Evolutionary conservation across 2,329 filamentous ascomycete genomes (phyloP).

Genomic region (Aphanocladium album): DNA sequence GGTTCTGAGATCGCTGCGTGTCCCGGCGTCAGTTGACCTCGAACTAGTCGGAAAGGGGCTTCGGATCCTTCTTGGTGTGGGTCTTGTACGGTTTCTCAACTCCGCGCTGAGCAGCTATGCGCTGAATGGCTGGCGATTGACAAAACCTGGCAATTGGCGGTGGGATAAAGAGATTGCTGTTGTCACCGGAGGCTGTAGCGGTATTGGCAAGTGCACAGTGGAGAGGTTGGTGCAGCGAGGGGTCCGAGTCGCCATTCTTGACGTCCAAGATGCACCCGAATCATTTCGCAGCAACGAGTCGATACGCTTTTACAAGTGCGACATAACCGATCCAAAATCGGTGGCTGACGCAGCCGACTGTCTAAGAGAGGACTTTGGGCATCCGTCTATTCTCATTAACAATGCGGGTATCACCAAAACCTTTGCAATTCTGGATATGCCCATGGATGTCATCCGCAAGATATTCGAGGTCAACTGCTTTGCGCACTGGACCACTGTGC

Average conservation of each 20-base stretch:
- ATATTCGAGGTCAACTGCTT: conserved; percentile 67
- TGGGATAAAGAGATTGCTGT: conserved; percentile 38
- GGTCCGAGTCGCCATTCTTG: conserved; percentile 63
- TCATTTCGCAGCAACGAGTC: conserved; percentile 18
- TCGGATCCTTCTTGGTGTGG: not conserved
- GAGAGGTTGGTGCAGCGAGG: conserved; percentile 31
- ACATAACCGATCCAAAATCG: conserved; percentile 37
- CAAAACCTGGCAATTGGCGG: conserved; percentile 23
- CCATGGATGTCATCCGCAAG: conserved; percentile 51
- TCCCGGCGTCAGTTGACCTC: not conserved
- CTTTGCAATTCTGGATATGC: conserved; percentile 52
- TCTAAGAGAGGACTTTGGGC: conserved; percentile 43
- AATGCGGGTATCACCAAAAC: conserved; percentile 61
- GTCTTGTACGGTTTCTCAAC: not conserved
- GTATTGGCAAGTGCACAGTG: conserved; percentile 35
- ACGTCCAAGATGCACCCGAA: conserved; percentile 42
- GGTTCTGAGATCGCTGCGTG: not conserved
- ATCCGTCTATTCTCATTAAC: conserved; percentile 66
- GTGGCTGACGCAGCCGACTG: conserved; percentile 38
- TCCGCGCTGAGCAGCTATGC: not conserved
- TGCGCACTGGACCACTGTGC: conserved; percentile 57
- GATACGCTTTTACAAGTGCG: conserved; percentile 32
- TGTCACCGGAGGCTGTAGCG: conserved; percentile 39
- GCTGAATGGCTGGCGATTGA: conserved; percentile 25
- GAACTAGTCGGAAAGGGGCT: not conserved